A percentile compares a stretch with the other conserved stretches of the same genome.
phyloP scores from a whole-genome alignment of 2,329 filamentous ascomycete genomes.

The Tolypocladium endophyticum region DNA sequence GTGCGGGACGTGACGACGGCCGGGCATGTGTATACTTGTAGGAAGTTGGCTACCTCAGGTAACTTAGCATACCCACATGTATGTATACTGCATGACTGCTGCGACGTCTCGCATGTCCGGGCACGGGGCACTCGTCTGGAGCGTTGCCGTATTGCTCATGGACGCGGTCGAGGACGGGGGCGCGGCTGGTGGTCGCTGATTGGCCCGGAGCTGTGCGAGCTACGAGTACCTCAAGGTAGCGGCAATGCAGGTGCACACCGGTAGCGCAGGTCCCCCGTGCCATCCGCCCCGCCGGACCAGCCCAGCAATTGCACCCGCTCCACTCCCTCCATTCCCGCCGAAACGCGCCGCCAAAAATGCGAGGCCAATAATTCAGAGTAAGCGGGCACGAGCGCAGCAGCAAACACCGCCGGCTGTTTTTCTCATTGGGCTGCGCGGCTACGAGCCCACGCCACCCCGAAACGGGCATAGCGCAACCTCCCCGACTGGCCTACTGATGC shows the following conservation, averaged over 20 bases:
- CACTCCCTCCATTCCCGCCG: not conserved
- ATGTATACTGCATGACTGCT: not conserved
- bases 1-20: not conserved
- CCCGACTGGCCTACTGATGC: conserved; percentile 8
- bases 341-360: not conserved
- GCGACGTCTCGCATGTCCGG: not conserved
- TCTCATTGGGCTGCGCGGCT: not conserved
- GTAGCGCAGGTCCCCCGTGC: not conserved
- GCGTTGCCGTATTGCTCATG: not conserved
- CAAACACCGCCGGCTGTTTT: not conserved
- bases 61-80: not conserved
- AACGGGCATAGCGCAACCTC: conserved; percentile 3
- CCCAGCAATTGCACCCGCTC: not conserved
- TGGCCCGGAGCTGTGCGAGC: no score
- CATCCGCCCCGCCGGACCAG: not conserved
- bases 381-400: not conserved
- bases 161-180: not conserved
- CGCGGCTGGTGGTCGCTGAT: not conserved
- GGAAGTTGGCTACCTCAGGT: not conserved
- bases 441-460: conserved; percentile 4
- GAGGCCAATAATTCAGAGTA: not conserved
- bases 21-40: conserved; percentile 1
- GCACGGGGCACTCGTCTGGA: no score
- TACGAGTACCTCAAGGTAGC: no score
- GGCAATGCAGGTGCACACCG: not conserved